Evolutionary conservation across 306 rosid species (phyloP).

Genomic region (Leucaena leucocephala): DNA sequence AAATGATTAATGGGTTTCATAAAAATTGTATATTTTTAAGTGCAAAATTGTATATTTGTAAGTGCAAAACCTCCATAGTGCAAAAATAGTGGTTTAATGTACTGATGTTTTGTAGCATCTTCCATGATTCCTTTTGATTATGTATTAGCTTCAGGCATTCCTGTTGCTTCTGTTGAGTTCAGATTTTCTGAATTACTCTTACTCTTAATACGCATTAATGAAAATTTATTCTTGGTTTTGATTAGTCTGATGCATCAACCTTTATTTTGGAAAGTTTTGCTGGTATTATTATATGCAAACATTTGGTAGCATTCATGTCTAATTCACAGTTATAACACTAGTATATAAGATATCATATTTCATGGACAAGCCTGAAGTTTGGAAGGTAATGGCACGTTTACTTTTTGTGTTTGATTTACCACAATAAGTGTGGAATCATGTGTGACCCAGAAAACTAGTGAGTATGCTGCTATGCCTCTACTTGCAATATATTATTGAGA

Average conservation of each 20-base stretch:
- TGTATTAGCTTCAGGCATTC: background rate
- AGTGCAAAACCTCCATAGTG: background rate
- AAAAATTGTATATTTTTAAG: background rate
- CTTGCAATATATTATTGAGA: no score
- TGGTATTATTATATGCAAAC: background rate
- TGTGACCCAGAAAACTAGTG: no score
- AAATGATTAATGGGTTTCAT: conserved; percentile 8
- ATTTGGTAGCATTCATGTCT: background rate
- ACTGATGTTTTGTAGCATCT: conserved; percentile 2
- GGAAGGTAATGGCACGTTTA: conserved; percentile 17
- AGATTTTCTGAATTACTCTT: conserved; percentile 5
- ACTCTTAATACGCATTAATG: background rate
- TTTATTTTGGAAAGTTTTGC: conserved; percentile 5
- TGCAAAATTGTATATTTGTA: background rate
- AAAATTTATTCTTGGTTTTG: conserved; percentile 15
- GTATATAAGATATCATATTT: conserved; percentile 3
- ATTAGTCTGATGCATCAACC: conserved; percentile 22
- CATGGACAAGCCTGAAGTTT: conserved; percentile 7
- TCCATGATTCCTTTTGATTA: conserved; percentile 24
- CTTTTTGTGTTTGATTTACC: conserved; percentile 9
- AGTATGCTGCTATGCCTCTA: no score
- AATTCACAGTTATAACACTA: conserved; percentile 14
- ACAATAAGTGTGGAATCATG: background rate
- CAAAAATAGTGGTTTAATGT: background rate
- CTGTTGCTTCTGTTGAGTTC: background rate